Evolutionary conservation across 148 eudicot species (phyloP).

Genomic region (Polygonum aviculare): DNA sequence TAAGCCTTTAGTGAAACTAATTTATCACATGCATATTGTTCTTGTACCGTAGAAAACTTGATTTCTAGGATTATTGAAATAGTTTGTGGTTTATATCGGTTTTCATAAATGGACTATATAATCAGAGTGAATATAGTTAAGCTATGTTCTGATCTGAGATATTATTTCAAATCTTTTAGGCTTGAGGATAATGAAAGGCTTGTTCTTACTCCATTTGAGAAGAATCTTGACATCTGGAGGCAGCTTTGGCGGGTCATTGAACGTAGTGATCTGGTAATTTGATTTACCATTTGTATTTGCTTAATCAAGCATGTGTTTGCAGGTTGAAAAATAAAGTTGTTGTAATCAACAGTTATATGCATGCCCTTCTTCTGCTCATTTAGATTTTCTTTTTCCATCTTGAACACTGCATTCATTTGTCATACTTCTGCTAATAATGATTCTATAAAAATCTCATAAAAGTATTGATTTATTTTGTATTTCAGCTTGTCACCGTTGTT

Average conservation of each 20-base stretch:
- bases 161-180: conserved; percentile 27
- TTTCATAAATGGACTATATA: neutral
- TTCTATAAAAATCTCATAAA: neutral
- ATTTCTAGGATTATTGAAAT: neutral
- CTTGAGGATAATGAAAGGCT: conserved; percentile 93
- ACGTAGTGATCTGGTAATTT: conserved; percentile 90
- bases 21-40: neutral
- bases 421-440: neutral
- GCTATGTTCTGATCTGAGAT: neutral
- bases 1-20: neutral
- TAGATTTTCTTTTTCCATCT: neutral
- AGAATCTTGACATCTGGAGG: conserved; percentile 97
- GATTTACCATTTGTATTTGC: conserved; percentile 1
- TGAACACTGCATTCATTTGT: neutral
- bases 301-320: neutral
- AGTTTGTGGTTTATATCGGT: neutral
- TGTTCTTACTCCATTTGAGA: conserved; percentile 98
- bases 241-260: conserved; percentile 99
- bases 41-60: neutral
- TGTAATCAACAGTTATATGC: neutral
- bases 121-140: neutral
- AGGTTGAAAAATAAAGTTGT: neutral
- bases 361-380: neutral
- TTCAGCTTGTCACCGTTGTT: conserved; percentile 97
- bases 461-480: conserved; percentile 13